Percentiles rank a stretch among this genome's conserved stretches.
phyloP scores from a whole-genome alignment of 2,329 filamentous ascomycete genomes.

The Colletotrichum sp. region DNA sequence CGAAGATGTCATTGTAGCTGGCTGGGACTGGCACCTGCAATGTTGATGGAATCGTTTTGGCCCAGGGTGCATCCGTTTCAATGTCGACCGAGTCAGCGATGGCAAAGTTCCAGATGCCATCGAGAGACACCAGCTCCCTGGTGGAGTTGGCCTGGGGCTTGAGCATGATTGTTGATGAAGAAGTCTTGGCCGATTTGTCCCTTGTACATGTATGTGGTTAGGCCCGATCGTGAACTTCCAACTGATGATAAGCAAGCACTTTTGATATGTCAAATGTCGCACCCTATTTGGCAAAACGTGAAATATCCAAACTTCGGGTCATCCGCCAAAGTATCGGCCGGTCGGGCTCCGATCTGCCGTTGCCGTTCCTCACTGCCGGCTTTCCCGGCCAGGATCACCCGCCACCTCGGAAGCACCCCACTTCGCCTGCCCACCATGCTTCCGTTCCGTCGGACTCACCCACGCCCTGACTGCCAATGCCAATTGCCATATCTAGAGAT shows the following conservation, averaged over 20 bases:
- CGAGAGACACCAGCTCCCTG: conserved; percentile 24
- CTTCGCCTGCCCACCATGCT: neutral
- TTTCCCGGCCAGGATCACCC: neutral
- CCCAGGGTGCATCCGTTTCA: conserved; percentile 19
- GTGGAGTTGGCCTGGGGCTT: conserved; percentile 22
- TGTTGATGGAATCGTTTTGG: conserved; percentile 32
- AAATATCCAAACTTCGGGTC: neutral
- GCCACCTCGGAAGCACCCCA: neutral
- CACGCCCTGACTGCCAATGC: neutral
- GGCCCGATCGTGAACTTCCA: neutral
- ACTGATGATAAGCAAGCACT: neutral
- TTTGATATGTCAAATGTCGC: neutral
- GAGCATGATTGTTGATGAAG: conserved; percentile 11
- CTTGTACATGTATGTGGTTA: fast-evolving
- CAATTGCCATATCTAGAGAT: neutral
- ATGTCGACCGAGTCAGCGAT: conserved; percentile 8
- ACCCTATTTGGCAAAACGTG: neutral
- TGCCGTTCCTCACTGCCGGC: neutral
- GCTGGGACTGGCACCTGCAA: conserved; percentile 27
- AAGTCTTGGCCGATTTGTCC: neutral
- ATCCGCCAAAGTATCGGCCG: neutral
- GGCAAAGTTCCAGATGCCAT: conserved; percentile 30
- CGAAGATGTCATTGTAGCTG: conserved; percentile 30
- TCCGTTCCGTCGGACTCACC: neutral
- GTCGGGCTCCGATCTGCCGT: neutral